These are phyloP conservation scores for Ambrosiella cleistominuta DNA, from an alignment of 2,329 filamentous ascomycete genomes.

Conservation along the genomic window DNA sequence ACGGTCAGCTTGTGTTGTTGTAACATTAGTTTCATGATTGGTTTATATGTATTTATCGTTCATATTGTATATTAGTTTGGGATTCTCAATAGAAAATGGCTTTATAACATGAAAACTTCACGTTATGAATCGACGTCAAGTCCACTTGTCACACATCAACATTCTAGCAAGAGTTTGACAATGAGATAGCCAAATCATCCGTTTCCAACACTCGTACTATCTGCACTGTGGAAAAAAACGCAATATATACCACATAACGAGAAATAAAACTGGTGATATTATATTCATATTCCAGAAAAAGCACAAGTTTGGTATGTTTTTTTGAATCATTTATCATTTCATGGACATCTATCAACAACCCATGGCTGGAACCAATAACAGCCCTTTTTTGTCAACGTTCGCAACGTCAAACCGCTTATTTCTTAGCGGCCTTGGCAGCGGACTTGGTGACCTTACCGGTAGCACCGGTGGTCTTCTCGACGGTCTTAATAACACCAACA, in stretches of 20 bases:
- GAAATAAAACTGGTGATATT: no score
- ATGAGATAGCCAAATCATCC: no score
- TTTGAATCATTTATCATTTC: constrained; percentile 11
- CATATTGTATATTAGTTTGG: neutral
- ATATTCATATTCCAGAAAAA: no score
- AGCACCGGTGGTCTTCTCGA: constrained; percentile 44
- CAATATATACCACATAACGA: no score
- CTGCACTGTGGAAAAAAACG: no score
- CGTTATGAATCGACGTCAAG: no score
- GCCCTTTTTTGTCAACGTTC: constrained; percentile 11
- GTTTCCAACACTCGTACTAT: no score
- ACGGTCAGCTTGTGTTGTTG: neutral
- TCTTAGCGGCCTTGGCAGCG: constrained; percentile 58
- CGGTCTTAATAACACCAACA: constrained; percentile 87
- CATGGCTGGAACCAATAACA: constrained; percentile 6
- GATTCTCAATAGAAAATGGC: neutral
- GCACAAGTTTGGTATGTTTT: neutral
- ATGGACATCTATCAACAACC: constrained; percentile 6
- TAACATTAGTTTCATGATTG: constrained; percentile 4
- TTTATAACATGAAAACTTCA: no score
- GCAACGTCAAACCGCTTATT: constrained; percentile 31
- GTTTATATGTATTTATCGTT: neutral
- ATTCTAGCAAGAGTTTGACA: no score
- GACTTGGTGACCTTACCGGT: constrained; percentile 54
- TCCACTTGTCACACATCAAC: no score